Evolutionary conservation across 495 filamentous ascomycete genomes (phyloP), one percentile per base, ranked within the genome.

Genomic region (Penicillium flavigenum): DNA sequence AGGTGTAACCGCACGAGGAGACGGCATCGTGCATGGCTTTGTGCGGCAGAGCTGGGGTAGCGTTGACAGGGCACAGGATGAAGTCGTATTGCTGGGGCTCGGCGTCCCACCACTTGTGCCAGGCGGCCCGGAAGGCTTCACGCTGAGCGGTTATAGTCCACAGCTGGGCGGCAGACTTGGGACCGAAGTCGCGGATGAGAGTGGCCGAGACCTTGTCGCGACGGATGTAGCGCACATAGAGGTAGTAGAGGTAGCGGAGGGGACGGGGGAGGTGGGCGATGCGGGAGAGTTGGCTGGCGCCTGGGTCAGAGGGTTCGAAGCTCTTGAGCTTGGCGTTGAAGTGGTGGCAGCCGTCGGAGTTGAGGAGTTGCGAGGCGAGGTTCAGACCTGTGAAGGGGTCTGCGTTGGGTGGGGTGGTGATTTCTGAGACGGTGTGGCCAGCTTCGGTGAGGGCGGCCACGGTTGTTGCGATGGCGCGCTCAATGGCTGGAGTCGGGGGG

Each of bases 1-100:
- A 96, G 0, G 93, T 97, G 69, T 98, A 98, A 3, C 92, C 92
- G 64, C 94, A 98, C 41, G 86, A 89, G 53, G 86, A 88, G 41
- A 96, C 89, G 0, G 90, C 91, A 57, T 90, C 83, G 59, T 83
- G 83, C 91, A 96, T 96, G 5, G 85, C 93, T 43, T 86, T 83
- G 68, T 93, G 90, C 1, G 91, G 92, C 16, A 96, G 83, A 11
- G 93, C 94, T 0, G 94, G 93, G 16, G 91, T 92, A 0, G 93
- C 90, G 71, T 97, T 96, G 3, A 86, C 89, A n/a, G 89, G 88
- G 31, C 88, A 86, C 16, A 97, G 67, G 32, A 98, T 80, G 54
- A 93, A 86, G 64, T 97, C 94, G 57, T 89, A 77, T 51, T 84
- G 76, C 47, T 76, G 73, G 39, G 78, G 76, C 50, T 82, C 78